Evolutionary conservation across 2,329 filamentous ascomycete species (phyloP).

Genomic region (Fusarium albosuccineum): DNA sequence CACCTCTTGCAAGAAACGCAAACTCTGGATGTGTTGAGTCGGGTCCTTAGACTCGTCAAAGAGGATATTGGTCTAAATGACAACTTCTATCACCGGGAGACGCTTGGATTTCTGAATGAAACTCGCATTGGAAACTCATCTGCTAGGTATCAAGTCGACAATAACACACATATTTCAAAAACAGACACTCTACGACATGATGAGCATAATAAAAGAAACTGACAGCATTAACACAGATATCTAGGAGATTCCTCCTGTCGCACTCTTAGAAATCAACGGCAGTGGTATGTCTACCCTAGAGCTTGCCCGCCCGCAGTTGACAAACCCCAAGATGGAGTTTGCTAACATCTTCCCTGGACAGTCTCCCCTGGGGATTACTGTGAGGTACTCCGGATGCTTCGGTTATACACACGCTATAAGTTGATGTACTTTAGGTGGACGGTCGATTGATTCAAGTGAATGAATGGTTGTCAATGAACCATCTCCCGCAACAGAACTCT

Average conservation of each 20-base stretch:
- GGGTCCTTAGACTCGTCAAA: background rate
- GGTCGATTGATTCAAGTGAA: slow-evolving; percentile 63
- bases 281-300: background rate
- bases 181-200: background rate
- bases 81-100: slow-evolving; percentile 1
- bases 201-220: background rate
- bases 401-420: slow-evolving; percentile 74
- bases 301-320: background rate
- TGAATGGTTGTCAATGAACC: slow-evolving; percentile 65
- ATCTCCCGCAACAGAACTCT: slow-evolving; percentile 73
- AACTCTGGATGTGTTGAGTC: background rate
- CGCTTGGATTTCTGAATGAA: background rate
- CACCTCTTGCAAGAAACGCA: slow-evolving; percentile 1
- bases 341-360: background rate
- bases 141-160: background rate
- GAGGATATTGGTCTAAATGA: slow-evolving; percentile 4
- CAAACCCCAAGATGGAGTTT: background rate
- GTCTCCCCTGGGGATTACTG: background rate
- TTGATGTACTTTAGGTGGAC: slow-evolving; percentile 70
- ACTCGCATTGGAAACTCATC: background rate
- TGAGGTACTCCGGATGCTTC: slow-evolving; percentile 57
- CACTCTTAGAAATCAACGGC: background rate
- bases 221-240: background rate
- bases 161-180: slow-evolving; percentile 1
- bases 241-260: background rate